phyloP scores from a whole-genome alignment of 257 asterid species.

The Rauvolfia tetraphylla region DNA sequence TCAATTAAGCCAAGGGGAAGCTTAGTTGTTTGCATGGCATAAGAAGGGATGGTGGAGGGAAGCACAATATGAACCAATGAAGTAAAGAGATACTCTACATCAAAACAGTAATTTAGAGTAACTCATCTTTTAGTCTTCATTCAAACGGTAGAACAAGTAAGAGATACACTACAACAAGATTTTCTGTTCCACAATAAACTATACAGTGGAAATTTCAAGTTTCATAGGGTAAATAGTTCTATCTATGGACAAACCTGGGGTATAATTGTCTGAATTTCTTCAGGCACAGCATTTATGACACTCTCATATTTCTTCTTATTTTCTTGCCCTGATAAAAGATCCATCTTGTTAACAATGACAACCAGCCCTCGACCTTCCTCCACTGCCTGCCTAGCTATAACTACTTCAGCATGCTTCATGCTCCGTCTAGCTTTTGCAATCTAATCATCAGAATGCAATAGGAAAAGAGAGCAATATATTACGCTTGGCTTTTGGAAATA shows the following conservation, averaged over 20 bases:
- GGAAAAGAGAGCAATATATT: background rate
- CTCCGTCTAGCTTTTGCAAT: slow-evolving; percentile 65
- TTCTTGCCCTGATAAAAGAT: slow-evolving; percentile 61
- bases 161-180: background rate
- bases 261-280: slow-evolving; percentile 86
- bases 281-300: slow-evolving; percentile 66
- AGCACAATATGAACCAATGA: too few species aligned
- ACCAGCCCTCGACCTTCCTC: slow-evolving; percentile 96
- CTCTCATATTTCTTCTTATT: slow-evolving; percentile 49
- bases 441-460: slow-evolving; percentile 31
- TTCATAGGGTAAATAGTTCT: background rate
- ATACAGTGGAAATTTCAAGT: background rate
- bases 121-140: background rate
- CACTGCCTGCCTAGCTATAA: slow-evolving; percentile 88
- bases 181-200: background rate
- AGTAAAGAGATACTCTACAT: too few species aligned
- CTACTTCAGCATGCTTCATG: slow-evolving; percentile 96
- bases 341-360: slow-evolving; percentile 88
- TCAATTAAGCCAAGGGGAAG: too few species aligned
- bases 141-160: background rate
- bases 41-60: too few species aligned
- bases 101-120: background rate
- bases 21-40: too few species aligned
- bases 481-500: background rate
- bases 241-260: slow-evolving; percentile 61